Base-by-base conservation (phyloP, 164 flowering plant genomes). In the Tetrastigma voinierianum region DNA sequence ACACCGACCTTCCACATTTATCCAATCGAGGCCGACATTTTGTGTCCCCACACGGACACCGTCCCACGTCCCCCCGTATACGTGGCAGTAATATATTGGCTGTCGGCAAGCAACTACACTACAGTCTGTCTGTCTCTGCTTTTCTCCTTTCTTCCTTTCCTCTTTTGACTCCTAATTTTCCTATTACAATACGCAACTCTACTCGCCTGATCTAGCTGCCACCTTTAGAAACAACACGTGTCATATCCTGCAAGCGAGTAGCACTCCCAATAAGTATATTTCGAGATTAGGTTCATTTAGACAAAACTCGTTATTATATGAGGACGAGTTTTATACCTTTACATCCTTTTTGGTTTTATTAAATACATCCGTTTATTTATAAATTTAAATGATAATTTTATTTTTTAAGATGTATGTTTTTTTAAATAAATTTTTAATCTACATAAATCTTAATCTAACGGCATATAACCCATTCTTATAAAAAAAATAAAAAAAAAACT, bases 21-120 rank as follows among this genome's bases (percentile, higher is more conserved):
- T 64, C 65, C 62, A 45, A 13, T 44, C 62, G 15, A 69, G 57
- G 25, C 78, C 74, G 74, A 75, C 74, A 67, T 63, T 1, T 40
- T 7, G 1, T 46, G 72, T 45, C 76, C 71, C 76, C 48, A 51
- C 9, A 1, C 11, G 61, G 40, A 60, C 65, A 47, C 15, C 55
- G 25, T 17, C 21, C 13, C 72, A 73, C 56, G 62, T 59, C 55
- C 32, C 32, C 13, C 10, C 62, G 19, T 43, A 51, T 75, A 75
- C 78, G 78, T 71, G 69, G 46, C 68, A 6, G 14, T 9, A 10
- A 16, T 18, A 19, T 14, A 66, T 61, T 60, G 67, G 73, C 8
- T 4, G 45, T n/a, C 53, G 16, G 4, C 53, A 57, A 23, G 25
- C 76, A 47, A 1, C 46, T 7, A 23, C 55, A n/a, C 49, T 46